These are phyloP conservation scores for Aegilops umbellulata DNA, from an alignment of 176 grass and related monocot species.

Conservation along the genomic window DNA sequence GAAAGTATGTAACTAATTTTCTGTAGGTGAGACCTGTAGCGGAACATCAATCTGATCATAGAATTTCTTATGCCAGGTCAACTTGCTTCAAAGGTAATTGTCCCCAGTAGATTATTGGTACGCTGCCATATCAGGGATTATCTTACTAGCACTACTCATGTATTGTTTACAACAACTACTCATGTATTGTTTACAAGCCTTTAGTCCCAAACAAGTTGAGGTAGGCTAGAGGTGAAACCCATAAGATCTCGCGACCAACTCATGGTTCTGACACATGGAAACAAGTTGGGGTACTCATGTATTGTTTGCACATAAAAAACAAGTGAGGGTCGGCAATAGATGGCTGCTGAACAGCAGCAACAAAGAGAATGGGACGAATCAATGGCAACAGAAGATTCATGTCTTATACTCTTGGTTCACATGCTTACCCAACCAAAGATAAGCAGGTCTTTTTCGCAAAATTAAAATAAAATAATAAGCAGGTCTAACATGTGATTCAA, in stretches of 20 bases:
- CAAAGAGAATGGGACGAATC: neutral
- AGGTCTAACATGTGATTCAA: neutral
- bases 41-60: neutral
- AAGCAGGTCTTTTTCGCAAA: neutral
- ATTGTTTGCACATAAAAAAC: conserved; percentile 10
- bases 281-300: neutral
- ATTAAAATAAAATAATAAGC: neutral
- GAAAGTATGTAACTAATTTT: neutral
- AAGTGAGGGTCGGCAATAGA: conserved; percentile 11
- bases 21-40: neutral
- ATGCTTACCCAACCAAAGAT: neutral
- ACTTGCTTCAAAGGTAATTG: conserved; percentile 22
- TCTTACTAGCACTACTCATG: conserved; percentile 6
- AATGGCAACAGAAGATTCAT: conserved; percentile 7
- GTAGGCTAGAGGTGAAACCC: no score
- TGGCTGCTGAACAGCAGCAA: conserved; percentile 15
- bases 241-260: no score
- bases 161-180: neutral
- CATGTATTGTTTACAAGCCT: no score
- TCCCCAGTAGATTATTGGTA: conserved; percentile 14
- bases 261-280: no score
- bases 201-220: no score
- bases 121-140: neutral
- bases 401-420: neutral
- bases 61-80: neutral